Conservation (phyloP, 1,284 basidiomycete genomes). For the Kwoniella shivajii region DNA sequence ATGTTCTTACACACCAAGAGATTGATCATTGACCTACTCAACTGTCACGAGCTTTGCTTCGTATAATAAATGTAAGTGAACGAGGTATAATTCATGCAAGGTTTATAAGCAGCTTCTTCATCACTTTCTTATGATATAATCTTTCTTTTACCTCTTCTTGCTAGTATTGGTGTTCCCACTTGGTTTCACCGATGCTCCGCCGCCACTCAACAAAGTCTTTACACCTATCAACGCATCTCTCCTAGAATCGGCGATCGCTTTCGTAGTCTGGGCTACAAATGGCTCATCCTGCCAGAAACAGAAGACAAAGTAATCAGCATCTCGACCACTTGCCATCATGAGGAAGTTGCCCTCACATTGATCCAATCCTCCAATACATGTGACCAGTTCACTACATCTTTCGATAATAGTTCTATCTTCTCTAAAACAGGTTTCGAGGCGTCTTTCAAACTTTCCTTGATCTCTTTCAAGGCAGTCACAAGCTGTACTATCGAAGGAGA, state of each 20-base stretch:
- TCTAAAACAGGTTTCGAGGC: conserved; percentile 12
- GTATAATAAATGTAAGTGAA: too few species aligned
- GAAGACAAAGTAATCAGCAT: neutral
- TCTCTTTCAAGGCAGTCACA: conserved; percentile 5
- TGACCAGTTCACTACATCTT: conserved; percentile 1
- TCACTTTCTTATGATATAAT: too few species aligned
- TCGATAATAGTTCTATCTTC: conserved; percentile 8
- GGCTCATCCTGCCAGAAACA: conserved; percentile 7
- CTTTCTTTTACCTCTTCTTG: too few species aligned
- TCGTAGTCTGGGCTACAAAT: conserved; percentile 3
- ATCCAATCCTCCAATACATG: neutral
- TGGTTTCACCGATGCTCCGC: too few species aligned
- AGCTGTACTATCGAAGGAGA: conserved; percentile 10
- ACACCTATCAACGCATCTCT: conserved; percentile 3
- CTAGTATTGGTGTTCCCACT: too few species aligned
- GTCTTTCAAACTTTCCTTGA: conserved; percentile 12
- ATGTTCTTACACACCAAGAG: too few species aligned
- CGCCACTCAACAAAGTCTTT: conserved; percentile 6
- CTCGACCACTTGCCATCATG: neutral
- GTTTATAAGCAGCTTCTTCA: too few species aligned
- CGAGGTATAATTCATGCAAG: too few species aligned
- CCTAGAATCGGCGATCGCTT: conserved; percentile 15
- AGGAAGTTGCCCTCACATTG: neutral
- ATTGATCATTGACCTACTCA: too few species aligned
- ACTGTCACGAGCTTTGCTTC: too few species aligned